Evolutionary conservation across 305 asterid genomes (phyloP).

Genomic region (Fraxinus sp.): DNA sequence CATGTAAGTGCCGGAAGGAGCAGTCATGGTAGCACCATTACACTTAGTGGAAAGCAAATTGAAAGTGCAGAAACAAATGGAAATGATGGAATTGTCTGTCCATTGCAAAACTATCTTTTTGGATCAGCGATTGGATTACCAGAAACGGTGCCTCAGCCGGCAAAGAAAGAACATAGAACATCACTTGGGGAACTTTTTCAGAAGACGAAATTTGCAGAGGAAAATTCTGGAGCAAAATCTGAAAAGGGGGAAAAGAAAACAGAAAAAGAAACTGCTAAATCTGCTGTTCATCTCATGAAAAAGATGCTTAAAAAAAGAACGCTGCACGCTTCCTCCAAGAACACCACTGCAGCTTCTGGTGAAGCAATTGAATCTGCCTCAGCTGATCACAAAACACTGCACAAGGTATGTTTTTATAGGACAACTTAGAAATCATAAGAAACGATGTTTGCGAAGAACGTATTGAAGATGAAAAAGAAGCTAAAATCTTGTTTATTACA

Average conservation of each 20-base stretch:
- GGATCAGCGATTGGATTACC: constrained; percentile 66
- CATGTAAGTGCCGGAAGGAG: constrained; percentile 69
- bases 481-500: not conserved
- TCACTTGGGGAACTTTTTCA: constrained; percentile 90
- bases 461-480: not conserved
- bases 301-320: constrained; percentile 60
- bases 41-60: constrained; percentile 56
- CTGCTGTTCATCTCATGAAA: constrained; percentile 64
- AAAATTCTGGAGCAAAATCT: constrained; percentile 45
- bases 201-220: constrained; percentile 71
- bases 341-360: constrained; percentile 40
- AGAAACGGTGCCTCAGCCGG: constrained; percentile 41
- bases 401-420: constrained; percentile 46
- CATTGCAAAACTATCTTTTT: constrained; percentile 80
- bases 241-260: constrained; percentile 50
- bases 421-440: not conserved
- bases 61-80: constrained; percentile 51
- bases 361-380: constrained; percentile 45
- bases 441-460: not conserved
- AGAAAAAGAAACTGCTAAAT: constrained; percentile 63
- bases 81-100: constrained; percentile 55
- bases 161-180: constrained; percentile 66
- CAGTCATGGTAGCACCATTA: constrained; percentile 63
- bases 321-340: constrained; percentile 44
- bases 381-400: constrained; percentile 51